Evolutionary conservation across 176 grass and related monocot species (phyloP).

Genomic region (Oryza glaberrima): DNA sequence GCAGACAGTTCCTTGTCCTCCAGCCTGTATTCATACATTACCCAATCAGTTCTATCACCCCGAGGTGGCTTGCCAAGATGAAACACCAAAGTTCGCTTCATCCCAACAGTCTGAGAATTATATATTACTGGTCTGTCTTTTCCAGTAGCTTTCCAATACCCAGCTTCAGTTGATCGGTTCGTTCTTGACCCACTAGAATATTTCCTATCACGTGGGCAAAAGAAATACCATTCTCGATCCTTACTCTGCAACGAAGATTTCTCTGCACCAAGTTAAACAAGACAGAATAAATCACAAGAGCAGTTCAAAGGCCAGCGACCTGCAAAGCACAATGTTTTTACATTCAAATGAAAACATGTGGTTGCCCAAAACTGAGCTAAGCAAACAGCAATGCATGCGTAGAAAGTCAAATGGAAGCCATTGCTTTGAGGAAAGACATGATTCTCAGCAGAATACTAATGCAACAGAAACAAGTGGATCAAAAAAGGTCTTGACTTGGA

Average conservation of each 20-base stretch:
- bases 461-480: background rate
- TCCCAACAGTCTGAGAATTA: constrained; percentile 68
- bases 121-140: constrained; percentile 71
- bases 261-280: constrained; percentile 47
- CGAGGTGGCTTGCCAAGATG: constrained; percentile 76
- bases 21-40: constrained; percentile 94
- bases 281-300: constrained; percentile 10
- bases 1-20: constrained; percentile 56
- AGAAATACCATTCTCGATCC: constrained; percentile 91
- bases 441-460: background rate
- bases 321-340: constrained; percentile 20
- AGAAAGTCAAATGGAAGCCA: background rate
- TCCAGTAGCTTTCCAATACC: constrained; percentile 94
- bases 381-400: background rate
- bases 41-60: constrained; percentile 85
- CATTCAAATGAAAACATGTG: constrained; percentile 9
- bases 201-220: constrained; percentile 78
- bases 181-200: constrained; percentile 74
- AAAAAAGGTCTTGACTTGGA: background rate
- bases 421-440: background rate
- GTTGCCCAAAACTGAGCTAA: constrained; percentile 1
- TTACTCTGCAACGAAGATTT: constrained; percentile 66
- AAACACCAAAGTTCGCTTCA: constrained; percentile 90
- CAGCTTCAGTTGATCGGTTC: constrained; percentile 76
- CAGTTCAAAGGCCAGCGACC: background rate